Evolutionary conservation across 106 monocot species (phyloP).

Genomic region (Allium sativum): DNA sequence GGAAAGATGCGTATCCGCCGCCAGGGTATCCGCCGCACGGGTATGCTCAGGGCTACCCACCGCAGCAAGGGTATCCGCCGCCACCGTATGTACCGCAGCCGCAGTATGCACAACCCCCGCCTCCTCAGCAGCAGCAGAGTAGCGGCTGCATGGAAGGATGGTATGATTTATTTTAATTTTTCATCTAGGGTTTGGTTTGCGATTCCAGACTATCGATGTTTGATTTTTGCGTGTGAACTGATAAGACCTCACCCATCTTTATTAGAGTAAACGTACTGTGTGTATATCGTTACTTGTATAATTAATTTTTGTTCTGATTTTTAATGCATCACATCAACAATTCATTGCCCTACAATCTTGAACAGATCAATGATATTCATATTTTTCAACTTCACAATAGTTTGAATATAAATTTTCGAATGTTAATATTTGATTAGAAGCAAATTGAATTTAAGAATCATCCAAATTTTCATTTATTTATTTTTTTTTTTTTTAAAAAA

Average conservation of each 20-base stretch:
- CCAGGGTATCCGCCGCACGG: conserved; percentile 38
- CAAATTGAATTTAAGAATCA: too few species aligned
- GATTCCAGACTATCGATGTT: not conserved
- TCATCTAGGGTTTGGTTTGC: not conserved
- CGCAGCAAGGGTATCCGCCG: conserved; percentile 12
- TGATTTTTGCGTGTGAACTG: too few species aligned
- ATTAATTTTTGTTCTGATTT: not conserved
- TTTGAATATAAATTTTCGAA: too few species aligned
- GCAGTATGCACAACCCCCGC: conserved; percentile 26
- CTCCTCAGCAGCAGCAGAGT: conserved; percentile 30
- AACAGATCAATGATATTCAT: too few species aligned
- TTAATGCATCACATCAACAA: too few species aligned
- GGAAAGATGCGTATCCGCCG: conserved; percentile 25
- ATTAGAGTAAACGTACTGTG: too few species aligned
- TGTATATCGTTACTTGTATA: not conserved
- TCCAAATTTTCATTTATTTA: too few species aligned
- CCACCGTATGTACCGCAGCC: conserved; percentile 17
- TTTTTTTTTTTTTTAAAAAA: too few species aligned
- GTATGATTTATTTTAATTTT: conserved; percentile 17
- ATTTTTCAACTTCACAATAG: too few species aligned
- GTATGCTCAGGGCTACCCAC: conserved; percentile 25
- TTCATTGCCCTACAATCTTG: not conserved
- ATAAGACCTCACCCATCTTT: too few species aligned
- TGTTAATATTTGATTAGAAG: too few species aligned
- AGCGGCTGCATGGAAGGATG: conserved; percentile 57